phyloP scores from a whole-genome alignment of 352 stramenopile genomes.

The Globisporangium lucens region DNA sequence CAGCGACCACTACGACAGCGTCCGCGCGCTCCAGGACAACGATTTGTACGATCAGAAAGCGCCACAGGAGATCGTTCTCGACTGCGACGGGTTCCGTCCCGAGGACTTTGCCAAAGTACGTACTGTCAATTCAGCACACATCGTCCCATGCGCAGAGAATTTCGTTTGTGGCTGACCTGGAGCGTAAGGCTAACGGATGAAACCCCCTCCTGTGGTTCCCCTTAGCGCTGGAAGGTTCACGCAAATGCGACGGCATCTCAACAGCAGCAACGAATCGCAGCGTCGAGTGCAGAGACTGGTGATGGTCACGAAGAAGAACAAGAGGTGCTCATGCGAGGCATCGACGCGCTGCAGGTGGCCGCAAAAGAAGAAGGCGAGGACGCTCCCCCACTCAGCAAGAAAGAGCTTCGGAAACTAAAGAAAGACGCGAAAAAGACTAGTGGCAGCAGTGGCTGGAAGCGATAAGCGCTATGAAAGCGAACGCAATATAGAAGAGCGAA shows the following conservation, averaged over 20 bases:
- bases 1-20: constrained; percentile 83
- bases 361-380: constrained; percentile 12
- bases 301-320: neutral
- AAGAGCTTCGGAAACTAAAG: constrained; percentile 37
- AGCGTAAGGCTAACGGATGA: neutral
- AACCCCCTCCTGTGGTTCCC: neutral
- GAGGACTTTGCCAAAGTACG: constrained; percentile 57
- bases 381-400: constrained; percentile 34
- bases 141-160: neutral
- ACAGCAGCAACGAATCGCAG: constrained; percentile 1
- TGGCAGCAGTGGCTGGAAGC: neutral
- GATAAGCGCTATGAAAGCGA: neutral
- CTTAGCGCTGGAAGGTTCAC: constrained; percentile 18
- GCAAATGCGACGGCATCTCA: neutral
- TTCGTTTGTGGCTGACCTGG: neutral
- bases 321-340: neutral
- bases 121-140: neutral
- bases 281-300: neutral
- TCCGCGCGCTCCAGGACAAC: constrained; percentile 46
- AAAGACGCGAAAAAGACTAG: constrained; percentile 16
- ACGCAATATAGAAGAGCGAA: neutral
- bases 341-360: constrained; percentile 9
- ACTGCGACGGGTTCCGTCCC: constrained; percentile 55
- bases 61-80: constrained; percentile 48
- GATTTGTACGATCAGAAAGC: constrained; percentile 25